Conservation (phyloP, 306 rosid species). For the Gillenia trifoliata region DNA sequence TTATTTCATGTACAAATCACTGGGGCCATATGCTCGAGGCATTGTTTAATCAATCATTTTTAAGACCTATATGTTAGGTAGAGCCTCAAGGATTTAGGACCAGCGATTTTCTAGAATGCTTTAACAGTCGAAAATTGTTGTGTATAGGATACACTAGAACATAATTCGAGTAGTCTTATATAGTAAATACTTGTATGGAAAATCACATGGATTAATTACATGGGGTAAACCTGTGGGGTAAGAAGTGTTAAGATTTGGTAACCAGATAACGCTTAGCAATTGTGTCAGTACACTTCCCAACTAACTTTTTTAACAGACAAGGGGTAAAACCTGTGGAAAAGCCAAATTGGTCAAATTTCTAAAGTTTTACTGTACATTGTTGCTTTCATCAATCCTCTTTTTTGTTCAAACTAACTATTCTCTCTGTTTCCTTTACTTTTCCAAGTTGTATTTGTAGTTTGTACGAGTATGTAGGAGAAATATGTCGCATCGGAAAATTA, state of each 20-base stretch:
- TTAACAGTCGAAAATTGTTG: background rate
- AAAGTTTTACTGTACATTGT: background rate
- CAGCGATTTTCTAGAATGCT: background rate
- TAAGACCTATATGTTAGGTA: background rate
- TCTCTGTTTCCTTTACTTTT: background rate
- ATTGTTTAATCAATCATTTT: background rate
- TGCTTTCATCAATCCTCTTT: background rate
- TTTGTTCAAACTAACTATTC: background rate
- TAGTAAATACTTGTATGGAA: background rate
- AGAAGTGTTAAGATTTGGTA: background rate
- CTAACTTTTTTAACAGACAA: slow-evolving; percentile 14
- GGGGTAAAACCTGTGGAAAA: slow-evolving; percentile 1
- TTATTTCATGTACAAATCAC: background rate
- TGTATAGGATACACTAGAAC: too few species aligned
- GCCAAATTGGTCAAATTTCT: background rate
- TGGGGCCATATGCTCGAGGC: background rate
- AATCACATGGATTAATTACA: background rate
- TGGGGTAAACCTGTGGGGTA: background rate
- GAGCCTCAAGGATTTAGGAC: background rate
- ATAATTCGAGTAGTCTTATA: background rate
- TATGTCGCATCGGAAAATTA: background rate
- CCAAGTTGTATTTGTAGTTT: background rate
- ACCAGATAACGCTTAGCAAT: background rate
- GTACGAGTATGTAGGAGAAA: background rate
- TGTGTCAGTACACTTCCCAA: background rate